phyloP scores from a whole-genome alignment of 257 asterid species.

The Sherardia arvensis region DNA sequence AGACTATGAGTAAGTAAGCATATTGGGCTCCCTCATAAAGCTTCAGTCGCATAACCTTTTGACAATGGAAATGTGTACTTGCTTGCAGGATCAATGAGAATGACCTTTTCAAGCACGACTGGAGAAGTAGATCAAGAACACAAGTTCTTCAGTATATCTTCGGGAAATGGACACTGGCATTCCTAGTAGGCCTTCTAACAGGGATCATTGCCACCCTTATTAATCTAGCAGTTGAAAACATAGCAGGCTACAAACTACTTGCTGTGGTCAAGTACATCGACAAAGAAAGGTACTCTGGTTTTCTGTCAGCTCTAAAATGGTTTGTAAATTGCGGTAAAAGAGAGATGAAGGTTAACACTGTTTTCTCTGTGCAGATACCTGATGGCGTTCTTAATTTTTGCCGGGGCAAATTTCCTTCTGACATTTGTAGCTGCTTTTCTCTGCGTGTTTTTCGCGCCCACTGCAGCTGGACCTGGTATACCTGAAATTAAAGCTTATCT shows the following conservation, averaged over 20 bases:
- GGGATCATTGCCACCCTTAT: slow-evolving; percentile 72
- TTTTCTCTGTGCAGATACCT: slow-evolving; percentile 51
- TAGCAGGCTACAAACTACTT: slow-evolving; percentile 75
- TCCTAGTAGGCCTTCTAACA: slow-evolving; percentile 77
- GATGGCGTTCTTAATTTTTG: slow-evolving; percentile 46
- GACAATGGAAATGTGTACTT: not conserved
- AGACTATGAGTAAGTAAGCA: slow-evolving; percentile 73
- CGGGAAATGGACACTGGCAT: slow-evolving; percentile 73
- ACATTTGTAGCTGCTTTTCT: slow-evolving; percentile 61
- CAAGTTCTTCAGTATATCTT: slow-evolving; percentile 65
- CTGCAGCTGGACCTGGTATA: slow-evolving; percentile 95
- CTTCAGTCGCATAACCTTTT: not conserved
- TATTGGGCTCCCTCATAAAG: not conserved
- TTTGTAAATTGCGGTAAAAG: not conserved
- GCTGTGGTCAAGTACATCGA: slow-evolving; percentile 47
- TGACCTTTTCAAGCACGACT: slow-evolving; percentile 90
- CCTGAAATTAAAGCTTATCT: slow-evolving; percentile 92
- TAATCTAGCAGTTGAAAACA: slow-evolving; percentile 78
- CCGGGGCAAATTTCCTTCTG: slow-evolving; percentile 46
- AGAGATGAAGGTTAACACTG: slow-evolving; percentile 3
- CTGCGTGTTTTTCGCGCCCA: slow-evolving; percentile 76
- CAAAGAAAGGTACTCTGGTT: slow-evolving; percentile 37
- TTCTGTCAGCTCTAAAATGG: not conserved
- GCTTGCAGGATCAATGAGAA: slow-evolving; percentile 72
- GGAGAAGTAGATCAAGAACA: slow-evolving; percentile 77